Conservation (phyloP, 257 asterid genomes). For the Solanum bukasovii region DNA sequence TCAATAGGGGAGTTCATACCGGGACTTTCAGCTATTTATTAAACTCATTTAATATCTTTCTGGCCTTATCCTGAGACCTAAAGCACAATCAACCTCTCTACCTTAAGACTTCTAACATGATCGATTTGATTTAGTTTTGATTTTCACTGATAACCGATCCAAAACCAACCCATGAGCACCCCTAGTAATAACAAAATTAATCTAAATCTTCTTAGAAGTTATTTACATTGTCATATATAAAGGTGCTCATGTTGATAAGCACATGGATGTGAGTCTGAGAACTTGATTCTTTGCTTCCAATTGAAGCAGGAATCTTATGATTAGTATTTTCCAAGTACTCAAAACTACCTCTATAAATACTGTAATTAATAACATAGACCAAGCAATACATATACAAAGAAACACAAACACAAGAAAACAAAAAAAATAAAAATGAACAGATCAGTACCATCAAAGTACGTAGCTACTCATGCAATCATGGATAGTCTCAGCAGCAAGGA, state of each 20-base stretch:
- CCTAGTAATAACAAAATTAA: background rate
- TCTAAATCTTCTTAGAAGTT: background rate
- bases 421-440: background rate
- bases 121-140: no score
- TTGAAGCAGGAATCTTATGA: background rate
- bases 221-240: no score
- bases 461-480: accelerated
- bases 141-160: no score
- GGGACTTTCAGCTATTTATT: no score
- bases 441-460: background rate
- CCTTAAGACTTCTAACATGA: no score
- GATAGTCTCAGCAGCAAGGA: background rate
- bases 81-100: no score
- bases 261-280: background rate
- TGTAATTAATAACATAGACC: background rate
- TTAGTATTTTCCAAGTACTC: background rate
- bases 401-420: background rate
- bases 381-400: background rate
- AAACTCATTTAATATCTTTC: no score
- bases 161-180: background rate
- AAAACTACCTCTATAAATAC: background rate
- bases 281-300: background rate
- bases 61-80: no score
- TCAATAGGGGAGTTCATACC: no score
- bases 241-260: background rate